These are phyloP conservation scores for Pseudogymnoascus sp. DNA, from an alignment of 2,329 filamentous ascomycete species.

Conservation along the genomic window DNA sequence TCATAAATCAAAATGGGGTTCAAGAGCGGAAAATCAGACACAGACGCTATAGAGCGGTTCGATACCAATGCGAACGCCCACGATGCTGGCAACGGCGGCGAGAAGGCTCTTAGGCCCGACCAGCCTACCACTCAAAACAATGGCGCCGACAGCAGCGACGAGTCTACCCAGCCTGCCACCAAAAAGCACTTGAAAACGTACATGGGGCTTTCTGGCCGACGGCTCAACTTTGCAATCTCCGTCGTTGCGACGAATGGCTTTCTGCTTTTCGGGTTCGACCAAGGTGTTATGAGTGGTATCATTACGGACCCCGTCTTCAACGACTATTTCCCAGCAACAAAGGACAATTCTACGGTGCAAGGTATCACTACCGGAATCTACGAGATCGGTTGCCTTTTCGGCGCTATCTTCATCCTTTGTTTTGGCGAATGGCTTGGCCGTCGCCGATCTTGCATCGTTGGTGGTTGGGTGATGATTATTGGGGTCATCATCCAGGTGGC, in stretches of 20 bases:
- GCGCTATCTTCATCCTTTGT: slow-evolving; percentile 76
- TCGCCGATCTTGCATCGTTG: slow-evolving; percentile 83
- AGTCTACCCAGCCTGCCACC: not conserved
- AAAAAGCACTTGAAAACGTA: not conserved
- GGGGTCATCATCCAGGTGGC: slow-evolving; percentile 74
- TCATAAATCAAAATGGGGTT: not conserved
- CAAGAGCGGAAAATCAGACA: not conserved
- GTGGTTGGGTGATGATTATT: slow-evolving; percentile 76
- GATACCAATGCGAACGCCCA: not conserved
- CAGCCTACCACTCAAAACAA: not conserved
- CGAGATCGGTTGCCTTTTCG: slow-evolving; percentile 85
- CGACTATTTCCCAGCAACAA: slow-evolving; percentile 69
- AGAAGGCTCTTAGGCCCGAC: not conserved
- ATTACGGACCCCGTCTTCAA: slow-evolving; percentile 79
- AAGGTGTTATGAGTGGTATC: slow-evolving; percentile 76
- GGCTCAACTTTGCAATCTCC: not conserved
- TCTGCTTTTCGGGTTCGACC: slow-evolving; percentile 86
- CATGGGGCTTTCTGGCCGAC: not conserved
- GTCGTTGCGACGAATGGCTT: slow-evolving; percentile 81
- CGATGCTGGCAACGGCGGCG: not conserved
- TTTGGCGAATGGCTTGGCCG: slow-evolving; percentile 89
- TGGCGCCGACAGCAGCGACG: not conserved
- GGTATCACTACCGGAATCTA: slow-evolving; percentile 98
- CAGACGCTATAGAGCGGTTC: not conserved
- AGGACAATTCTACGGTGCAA: slow-evolving; percentile 78